These are phyloP conservation scores for Trifolium dubium DNA, from an alignment of 306 rosid species.

Conservation along the genomic window DNA sequence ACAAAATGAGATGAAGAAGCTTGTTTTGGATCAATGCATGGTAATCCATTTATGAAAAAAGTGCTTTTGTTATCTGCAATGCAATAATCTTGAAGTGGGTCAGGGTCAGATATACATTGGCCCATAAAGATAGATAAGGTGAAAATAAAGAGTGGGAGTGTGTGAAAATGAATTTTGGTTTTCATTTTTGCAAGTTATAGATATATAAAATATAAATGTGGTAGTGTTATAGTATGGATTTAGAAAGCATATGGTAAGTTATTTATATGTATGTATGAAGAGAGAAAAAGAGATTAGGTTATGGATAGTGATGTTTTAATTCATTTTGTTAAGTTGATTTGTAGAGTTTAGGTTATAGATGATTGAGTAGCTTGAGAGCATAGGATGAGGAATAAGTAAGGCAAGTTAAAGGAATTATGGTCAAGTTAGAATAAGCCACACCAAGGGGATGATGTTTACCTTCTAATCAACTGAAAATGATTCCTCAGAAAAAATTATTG, in stretches of 20 bases:
- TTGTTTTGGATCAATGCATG: conserved; percentile 67
- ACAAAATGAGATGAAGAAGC: conserved; percentile 55
- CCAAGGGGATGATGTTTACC: conserved; percentile 29
- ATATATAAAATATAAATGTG: neutral
- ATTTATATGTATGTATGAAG: conserved; percentile 29
- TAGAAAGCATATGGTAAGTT: neutral
- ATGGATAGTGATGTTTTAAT: conserved; percentile 38
- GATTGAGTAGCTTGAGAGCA: conserved; percentile 84
- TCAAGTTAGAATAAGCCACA: conserved; percentile 44
- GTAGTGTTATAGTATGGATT: conserved; percentile 17
- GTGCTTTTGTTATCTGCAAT: conserved; percentile 53
- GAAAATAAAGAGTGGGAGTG: conserved; percentile 41
- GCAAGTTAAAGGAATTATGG: conserved; percentile 47
- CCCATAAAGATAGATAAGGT: conserved; percentile 40
- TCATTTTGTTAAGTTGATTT: conserved; percentile 30
- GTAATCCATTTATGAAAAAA: conserved; percentile 55
- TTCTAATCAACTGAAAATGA: conserved; percentile 43
- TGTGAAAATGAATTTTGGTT: conserved; percentile 35
- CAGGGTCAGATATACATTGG: conserved; percentile 55
- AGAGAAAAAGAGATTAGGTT: conserved; percentile 28
- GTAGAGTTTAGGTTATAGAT: conserved; percentile 44
- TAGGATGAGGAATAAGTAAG: conserved; percentile 52
- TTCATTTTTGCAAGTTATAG: conserved; percentile 51
- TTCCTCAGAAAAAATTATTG: neutral
- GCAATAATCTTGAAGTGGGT: conserved; percentile 78